Evolutionary conservation across 2,329 filamentous ascomycete species (phyloP).

Genomic region (Diaporthe capsici): DNA sequence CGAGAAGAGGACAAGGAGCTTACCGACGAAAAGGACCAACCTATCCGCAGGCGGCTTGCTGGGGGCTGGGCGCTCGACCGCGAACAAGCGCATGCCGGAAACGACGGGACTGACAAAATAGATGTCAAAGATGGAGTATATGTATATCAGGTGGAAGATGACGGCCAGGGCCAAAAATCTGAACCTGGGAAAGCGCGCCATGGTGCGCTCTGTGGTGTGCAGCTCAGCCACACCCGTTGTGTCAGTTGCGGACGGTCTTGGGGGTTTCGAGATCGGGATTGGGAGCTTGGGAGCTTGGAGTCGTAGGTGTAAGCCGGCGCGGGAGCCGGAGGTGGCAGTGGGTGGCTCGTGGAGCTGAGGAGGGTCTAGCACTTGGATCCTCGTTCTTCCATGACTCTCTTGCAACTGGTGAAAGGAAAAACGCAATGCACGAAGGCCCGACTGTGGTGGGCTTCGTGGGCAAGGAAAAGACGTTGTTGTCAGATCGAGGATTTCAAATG

Average conservation of each 20-base stretch:
- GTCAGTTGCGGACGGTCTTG: background rate
- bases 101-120: slow-evolving; percentile 99
- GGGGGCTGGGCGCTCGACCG: slow-evolving; percentile 72
- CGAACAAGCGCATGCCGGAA: slow-evolving; percentile 90
- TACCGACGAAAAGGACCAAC: slow-evolving; percentile 93
- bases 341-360: slow-evolving; percentile 29
- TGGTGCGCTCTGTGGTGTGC: slow-evolving; percentile 48
- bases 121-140: slow-evolving; percentile 97
- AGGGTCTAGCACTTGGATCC: slow-evolving; percentile 14
- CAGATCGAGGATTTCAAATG: slow-evolving; percentile 29
- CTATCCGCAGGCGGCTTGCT: slow-evolving; percentile 86
- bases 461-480: slow-evolving; percentile 10
- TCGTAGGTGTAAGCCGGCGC: slow-evolving; percentile 1
- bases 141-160: slow-evolving; percentile 93
- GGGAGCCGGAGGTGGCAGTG: background rate
- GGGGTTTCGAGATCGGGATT: background rate
- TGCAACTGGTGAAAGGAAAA: background rate
- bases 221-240: slow-evolving; percentile 37
- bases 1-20: slow-evolving; percentile 43
- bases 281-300: background rate
- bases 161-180: slow-evolving; percentile 91
- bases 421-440: background rate
- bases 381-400: slow-evolving; percentile 37
- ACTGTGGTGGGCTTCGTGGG: background rate
- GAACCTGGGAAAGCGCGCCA: slow-evolving; percentile 75